Conservation (phyloP, 225 moss, liverwort and hornwort species). For the Marchantia polymorpha region DNA sequence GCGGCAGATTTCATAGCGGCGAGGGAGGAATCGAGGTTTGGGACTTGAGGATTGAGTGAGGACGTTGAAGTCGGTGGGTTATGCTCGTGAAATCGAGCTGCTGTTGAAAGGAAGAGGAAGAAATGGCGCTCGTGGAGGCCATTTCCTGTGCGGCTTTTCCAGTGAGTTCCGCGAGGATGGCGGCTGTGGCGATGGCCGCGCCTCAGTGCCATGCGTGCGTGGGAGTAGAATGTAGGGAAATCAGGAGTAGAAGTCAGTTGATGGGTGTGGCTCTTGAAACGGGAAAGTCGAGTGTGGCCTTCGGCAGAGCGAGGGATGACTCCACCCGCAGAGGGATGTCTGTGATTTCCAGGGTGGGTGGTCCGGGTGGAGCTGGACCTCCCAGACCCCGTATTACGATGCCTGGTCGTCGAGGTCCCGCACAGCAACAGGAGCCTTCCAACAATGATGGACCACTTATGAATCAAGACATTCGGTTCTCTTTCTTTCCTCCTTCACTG, state of each 20-base stretch:
- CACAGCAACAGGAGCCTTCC: constrained; percentile 29
- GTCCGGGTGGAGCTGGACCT: constrained; percentile 12
- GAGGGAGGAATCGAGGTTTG: background rate
- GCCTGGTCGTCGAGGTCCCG: constrained; percentile 29
- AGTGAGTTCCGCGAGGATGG: background rate
- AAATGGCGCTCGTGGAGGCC: constrained; percentile 28
- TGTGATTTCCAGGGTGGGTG: constrained; percentile 26
- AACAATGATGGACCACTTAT: constrained; percentile 39
- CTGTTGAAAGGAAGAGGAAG: constrained; percentile 2
- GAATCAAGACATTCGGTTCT: constrained; percentile 46
- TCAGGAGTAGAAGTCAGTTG: constrained; percentile 13
- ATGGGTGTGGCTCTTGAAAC: background rate
- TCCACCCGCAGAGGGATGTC: constrained; percentile 10
- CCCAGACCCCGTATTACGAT: constrained; percentile 31
- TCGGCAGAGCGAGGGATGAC: constrained; percentile 4
- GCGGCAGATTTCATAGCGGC: background rate
- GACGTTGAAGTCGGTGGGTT: background rate
- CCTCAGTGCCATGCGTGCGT: background rate
- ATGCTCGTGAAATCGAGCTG: background rate
- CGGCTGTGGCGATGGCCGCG: background rate
- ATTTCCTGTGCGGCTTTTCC: constrained; percentile 8
- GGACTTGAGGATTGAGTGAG: background rate
- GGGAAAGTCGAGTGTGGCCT: background rate
- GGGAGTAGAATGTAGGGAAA: constrained; percentile 12
- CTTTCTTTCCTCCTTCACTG: background rate